Base-by-base conservation (phyloP, 495 filamentous ascomycete genomes). In the Penicillium robsamsonii region DNA sequence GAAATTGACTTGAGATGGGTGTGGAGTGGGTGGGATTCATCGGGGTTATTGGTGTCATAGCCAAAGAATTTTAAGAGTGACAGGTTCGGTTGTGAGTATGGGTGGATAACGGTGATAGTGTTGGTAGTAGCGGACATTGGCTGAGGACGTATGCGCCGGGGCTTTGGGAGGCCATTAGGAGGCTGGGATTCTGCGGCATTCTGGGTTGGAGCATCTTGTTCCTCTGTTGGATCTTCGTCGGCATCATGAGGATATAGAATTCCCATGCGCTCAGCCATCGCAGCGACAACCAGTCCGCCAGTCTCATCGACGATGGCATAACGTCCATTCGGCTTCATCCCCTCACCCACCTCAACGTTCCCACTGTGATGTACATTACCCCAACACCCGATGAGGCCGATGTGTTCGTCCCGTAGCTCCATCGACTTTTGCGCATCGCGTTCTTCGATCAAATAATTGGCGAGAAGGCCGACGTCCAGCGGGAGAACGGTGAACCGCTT, bases 241-340 rank as follows among this genome's bases (percentile, higher is more conserved):
- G 62, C 68, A 6, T 75, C 71, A 0, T 70, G 69, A 0, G 81
- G 76, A 66, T 90, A 81, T 1, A 98, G 78, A 38, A 97, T 84
- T 0, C 90, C 92, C 85, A 97, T 92, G 51, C 88, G 81, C 70
- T 98, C 94, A 1, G 94, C 94, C 76, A 96, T 79, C 1, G 92
- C 90, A 0, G 91, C 92, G 1, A 93, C 84, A 9, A 98, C 66
- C 24, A 97, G 71, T 0, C 94, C 94, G 8, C 90, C 88, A 0
- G 90, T 94, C 50, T 98, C 94, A 65, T 98, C 94, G 2, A 97
- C 81, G 5, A 94, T 84, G 2, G 96, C 80, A 82, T 92, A 98
- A 50, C 91, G 81, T 6, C 92, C 92, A 43, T 79, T 79, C 5
- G 78, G 77, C 49, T 74, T 73, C 31, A 70, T 56, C 11, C 37